Evolutionary conservation across 352 stramenopile genomes (phyloP).

Genomic region (Pythium angustatum): DNA sequence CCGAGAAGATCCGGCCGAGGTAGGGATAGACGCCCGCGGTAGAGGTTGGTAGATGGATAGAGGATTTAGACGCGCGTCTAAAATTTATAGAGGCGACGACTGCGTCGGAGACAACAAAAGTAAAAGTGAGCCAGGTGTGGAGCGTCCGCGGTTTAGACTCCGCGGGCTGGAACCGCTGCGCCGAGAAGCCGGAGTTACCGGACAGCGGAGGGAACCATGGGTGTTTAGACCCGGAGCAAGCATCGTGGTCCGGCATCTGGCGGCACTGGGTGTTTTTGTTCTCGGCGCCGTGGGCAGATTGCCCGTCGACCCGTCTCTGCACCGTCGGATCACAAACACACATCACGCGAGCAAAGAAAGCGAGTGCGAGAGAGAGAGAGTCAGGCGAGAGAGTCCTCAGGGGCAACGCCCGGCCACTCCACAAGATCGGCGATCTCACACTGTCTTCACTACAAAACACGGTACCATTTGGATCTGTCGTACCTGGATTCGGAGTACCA

Average conservation of each 20-base stretch:
- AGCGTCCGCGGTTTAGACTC: not conserved
- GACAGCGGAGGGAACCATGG: not conserved
- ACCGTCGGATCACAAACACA: conserved; percentile 16
- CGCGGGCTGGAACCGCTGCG: not conserved
- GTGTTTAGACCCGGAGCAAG: conserved; percentile 11
- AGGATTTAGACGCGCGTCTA: conserved; percentile 7
- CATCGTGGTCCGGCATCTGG: conserved; percentile 20
- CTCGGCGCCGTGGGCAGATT: conserved; percentile 3
- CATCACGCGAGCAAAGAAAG: conserved; percentile 21
- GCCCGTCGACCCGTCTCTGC: conserved; percentile 20
- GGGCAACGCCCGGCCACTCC: not conserved
- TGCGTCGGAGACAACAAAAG: conserved; percentile 26
- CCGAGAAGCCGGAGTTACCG: conserved; percentile 2
- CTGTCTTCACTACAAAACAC: conserved; percentile 7
- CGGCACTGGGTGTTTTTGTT: conserved; percentile 16
- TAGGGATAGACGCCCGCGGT: not conserved
- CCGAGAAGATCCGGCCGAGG: not conserved
- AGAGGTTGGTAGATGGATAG: not conserved
- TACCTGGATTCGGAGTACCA: no score
- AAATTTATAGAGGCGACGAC: conserved; percentile 5
- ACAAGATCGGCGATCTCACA: not conserved
- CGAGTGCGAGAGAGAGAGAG: conserved; percentile 27
- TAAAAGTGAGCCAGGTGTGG: conserved; percentile 25
- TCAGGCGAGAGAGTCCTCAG: conserved; percentile 1
- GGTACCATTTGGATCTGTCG: no score